Percentiles rank a stretch among this genome's conserved stretches.
Conservation (phyloP, 306 rosid species). For the Acacia acuminata region DNA sequence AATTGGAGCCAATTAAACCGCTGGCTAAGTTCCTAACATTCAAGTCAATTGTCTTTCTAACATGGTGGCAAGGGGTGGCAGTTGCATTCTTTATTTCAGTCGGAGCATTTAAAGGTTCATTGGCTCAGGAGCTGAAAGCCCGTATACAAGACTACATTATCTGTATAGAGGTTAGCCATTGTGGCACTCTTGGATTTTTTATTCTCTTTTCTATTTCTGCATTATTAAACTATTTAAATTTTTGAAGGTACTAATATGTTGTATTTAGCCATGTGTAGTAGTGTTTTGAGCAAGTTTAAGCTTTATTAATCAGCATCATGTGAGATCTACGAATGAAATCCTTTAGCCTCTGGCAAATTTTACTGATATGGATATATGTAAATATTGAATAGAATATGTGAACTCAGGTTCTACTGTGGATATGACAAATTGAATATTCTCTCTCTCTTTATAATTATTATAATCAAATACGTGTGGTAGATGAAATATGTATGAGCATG, state of each 20-base stretch:
- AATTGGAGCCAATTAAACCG: conserved; percentile 86
- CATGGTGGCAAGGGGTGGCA: conserved; percentile 99
- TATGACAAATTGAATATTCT: neutral
- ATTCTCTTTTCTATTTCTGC: conserved; percentile 2
- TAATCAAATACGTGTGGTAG: neutral
- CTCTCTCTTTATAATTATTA: neutral
- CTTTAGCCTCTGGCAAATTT: neutral
- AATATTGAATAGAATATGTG: neutral
- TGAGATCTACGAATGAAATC: neutral
- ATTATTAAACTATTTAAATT: conserved; percentile 6
- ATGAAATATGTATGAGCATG: neutral
- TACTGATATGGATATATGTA: neutral
- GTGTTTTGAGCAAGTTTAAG: neutral
- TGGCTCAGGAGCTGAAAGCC: conserved; percentile 81
- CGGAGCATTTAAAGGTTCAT: conserved; percentile 84
- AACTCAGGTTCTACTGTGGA: neutral
- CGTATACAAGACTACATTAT: conserved; percentile 95
- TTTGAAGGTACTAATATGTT: neutral
- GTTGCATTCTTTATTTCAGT: conserved; percentile 86
- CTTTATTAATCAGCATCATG: neutral
- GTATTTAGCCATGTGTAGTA: neutral
- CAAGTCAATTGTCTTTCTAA: conserved; percentile 90
- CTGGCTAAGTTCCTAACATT: conserved; percentile 86
- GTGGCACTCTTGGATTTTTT: conserved; percentile 8
- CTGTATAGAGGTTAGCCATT: conserved; percentile 85